phyloP scores from a whole-genome alignment of 139 green algal genomes.

The Yamagishiella unicocca region DNA sequence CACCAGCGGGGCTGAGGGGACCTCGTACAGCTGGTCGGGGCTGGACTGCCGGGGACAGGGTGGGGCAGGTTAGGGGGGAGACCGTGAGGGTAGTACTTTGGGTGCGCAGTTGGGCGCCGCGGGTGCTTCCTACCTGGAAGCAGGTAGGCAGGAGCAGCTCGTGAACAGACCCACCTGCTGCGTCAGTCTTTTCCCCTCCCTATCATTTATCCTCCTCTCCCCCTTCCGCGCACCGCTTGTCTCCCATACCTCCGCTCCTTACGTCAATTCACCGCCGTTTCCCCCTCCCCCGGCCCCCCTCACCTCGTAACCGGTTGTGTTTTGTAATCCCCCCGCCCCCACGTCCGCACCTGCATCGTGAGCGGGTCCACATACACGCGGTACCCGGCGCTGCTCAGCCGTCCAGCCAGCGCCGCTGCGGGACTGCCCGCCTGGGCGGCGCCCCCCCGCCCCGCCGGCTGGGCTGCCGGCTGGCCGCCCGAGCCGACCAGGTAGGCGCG shows the following conservation, averaged over 20 bases:
- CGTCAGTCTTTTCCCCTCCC: too few species aligned
- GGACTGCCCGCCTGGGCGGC: not conserved
- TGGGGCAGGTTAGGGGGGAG: not conserved
- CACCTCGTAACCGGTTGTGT: not conserved
- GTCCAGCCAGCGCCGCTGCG: conserved; percentile 16
- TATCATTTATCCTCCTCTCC: too few species aligned
- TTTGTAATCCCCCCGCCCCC: not conserved
- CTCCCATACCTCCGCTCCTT: too few species aligned
- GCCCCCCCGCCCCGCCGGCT: not conserved
- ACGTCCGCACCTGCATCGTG: conserved; percentile 6
- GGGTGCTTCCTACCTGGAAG: too few species aligned
- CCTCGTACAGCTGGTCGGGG: not conserved
- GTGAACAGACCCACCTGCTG: too few species aligned
- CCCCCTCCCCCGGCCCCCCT: not conserved
- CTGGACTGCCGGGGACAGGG: not conserved
- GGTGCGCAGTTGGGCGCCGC: too few species aligned
- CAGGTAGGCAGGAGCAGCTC: too few species aligned
- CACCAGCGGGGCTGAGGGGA: conserved; percentile 46
- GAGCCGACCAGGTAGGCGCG: conserved; percentile 46
- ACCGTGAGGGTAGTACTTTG: too few species aligned
- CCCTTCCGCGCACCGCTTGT: too few species aligned
- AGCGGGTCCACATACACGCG: conserved; percentile 48
- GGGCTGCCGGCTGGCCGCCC: not conserved
- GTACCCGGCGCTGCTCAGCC: conserved; percentile 33
- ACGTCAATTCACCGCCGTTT: not conserved